Evolutionary conservation across 2,329 filamentous ascomycete species (phyloP).

Genomic region (Exophiala sp.): DNA sequence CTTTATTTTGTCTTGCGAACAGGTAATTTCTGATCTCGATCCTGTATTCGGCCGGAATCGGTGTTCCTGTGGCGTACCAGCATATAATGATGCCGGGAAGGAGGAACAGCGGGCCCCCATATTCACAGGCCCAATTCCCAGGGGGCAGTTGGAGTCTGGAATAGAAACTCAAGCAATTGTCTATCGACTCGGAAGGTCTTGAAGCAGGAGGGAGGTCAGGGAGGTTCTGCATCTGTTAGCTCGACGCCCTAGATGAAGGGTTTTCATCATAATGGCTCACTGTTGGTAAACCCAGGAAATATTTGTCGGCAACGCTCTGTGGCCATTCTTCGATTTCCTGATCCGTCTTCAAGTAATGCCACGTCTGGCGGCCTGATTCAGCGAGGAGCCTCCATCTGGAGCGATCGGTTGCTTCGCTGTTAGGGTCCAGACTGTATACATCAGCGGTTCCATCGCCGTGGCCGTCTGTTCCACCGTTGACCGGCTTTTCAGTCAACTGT

Average conservation of each 20-base stretch:
- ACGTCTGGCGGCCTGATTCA: slow-evolving; percentile 79
- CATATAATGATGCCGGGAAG: slow-evolving; percentile 77
- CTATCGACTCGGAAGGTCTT: slow-evolving; percentile 68
- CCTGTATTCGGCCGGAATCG: slow-evolving; percentile 70
- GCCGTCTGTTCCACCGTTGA: slow-evolving; percentile 4
- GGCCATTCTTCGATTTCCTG: slow-evolving; percentile 71
- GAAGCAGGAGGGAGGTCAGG: slow-evolving; percentile 65
- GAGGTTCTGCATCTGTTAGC: slow-evolving; percentile 52
- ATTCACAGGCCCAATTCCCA: slow-evolving; percentile 95
- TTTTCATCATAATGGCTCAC: slow-evolving; percentile 45
- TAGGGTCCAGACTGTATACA: slow-evolving; percentile 5
- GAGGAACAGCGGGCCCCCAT: slow-evolving; percentile 95
- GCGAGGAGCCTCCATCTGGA: slow-evolving; percentile 77
- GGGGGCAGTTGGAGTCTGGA: slow-evolving; percentile 79
- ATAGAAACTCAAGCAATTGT: slow-evolving; percentile 83
- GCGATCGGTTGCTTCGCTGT: slow-evolving; percentile 60
- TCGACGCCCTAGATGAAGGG: not conserved
- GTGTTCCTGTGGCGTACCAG: slow-evolving; percentile 84
- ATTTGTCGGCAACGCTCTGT: slow-evolving; percentile 83
- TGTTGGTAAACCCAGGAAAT: slow-evolving; percentile 70
- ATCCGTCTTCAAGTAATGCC: slow-evolving; percentile 78
- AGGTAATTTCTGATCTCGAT: slow-evolving; percentile 92
- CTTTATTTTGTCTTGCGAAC: slow-evolving; percentile 73
- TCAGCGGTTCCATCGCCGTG: slow-evolving; percentile 8
- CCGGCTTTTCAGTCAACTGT: slow-evolving; percentile 10